Evolutionary conservation across 257 asterid species (phyloP), one percentile per base, ranked within the genome.

Genomic region (Prunella vulgaris): DNA sequence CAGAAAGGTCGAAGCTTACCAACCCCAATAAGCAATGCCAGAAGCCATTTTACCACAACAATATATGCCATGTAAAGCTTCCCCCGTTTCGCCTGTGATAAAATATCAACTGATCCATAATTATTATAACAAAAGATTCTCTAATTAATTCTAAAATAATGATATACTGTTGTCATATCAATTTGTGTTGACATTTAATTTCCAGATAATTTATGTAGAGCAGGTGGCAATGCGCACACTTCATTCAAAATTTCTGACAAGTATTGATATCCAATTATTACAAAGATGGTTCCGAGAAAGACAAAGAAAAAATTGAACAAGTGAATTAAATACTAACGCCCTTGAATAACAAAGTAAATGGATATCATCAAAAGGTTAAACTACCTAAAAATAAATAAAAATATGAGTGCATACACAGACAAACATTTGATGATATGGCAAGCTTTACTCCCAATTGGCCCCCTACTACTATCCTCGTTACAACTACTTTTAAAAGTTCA

Each of bases 11-110:
- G 28, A 60, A 79, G 84, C 97, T 91, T 84, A 94, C 99, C 97
- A 42, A 89, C 86, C 63, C 99, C 99, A 59, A 87, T 86, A 27
- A 91, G 93, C 79, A 87, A 87, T 12, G 99, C 93, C 64, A 94
- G 82, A 66, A 89, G 62, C 99, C 99, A 94, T 77, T 94, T 94
- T 74, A 89, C 95, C 49, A 71, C 81, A 42, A 94, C 93, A 32
- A 84, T 81, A 75, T 94, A 91, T 64, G 91, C 94, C 76, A 82
- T 76, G 72, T 86, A 94, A 62, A 94, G 84, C 85, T 84, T 94
- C 78, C 97, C 97, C 77, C 88, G 82, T 56, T 78, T 85, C 18
- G 97, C 90, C 99, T 94, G 96, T 38, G 70, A 79, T 70, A 5
- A 66, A 74, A 64, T 18, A 69, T 70, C 65, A 81, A 71, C 74